A percentile compares a stretch with the other conserved stretches of the same genome.
These are phyloP conservation scores for Eutrema japonicum DNA, from an alignment of 345 rosid species.

Conservation along the genomic window DNA sequence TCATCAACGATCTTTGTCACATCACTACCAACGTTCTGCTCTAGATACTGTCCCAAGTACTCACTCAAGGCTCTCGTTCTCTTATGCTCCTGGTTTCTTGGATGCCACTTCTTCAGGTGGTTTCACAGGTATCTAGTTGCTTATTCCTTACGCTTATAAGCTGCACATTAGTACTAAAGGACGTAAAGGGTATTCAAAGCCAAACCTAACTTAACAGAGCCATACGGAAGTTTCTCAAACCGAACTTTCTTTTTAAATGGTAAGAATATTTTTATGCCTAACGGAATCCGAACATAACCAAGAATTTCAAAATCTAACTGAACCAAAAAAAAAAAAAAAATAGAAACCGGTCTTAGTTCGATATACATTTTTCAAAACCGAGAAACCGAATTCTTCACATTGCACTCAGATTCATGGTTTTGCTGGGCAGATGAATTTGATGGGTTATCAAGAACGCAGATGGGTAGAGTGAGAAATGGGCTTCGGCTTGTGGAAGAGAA, in stretches of 20 bases:
- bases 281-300: not conserved
- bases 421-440: conserved; percentile 46
- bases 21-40: conserved; percentile 49
- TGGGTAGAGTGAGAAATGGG: conserved; percentile 51
- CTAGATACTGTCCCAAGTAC: conserved; percentile 46
- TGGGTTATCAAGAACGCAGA: conserved; percentile 51
- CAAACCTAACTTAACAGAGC: not conserved
- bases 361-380: not conserved
- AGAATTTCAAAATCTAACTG: not conserved
- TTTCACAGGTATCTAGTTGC: conserved; percentile 50
- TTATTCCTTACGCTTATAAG: not conserved
- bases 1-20: conserved; percentile 57
- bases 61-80: conserved; percentile 63
- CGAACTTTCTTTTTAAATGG: not conserved
- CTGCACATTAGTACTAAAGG: not conserved
- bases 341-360: not conserved
- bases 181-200: not conserved
- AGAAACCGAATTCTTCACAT: not conserved
- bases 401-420: conserved; percentile 16
- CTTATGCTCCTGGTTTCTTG: conserved; percentile 54
- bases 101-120: conserved; percentile 53
- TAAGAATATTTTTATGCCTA: too few relatives aligned
- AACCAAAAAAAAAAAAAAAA: not conserved
- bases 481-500: conserved; percentile 44
- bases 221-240: not conserved